Evolutionary conservation across 371 early-diverging fungal genomes (phyloP).

Genomic region (Mortierella sp.): DNA sequence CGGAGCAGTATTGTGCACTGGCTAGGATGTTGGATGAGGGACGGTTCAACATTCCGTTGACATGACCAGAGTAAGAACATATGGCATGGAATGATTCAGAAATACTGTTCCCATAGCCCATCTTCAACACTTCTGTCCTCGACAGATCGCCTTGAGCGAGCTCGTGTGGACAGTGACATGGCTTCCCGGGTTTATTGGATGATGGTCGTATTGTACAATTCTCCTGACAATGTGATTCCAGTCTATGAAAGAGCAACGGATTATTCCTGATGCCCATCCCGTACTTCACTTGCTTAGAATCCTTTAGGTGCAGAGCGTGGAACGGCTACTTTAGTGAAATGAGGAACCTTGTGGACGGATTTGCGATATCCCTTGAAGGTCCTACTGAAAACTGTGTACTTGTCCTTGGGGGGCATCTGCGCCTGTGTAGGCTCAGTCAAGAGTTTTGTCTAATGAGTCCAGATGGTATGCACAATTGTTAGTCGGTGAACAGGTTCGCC

Average conservation of each 20-base stretch:
- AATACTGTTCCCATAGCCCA: too few relatives aligned
- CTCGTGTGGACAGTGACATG: too few relatives aligned
- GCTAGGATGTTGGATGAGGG: conserved; percentile 32
- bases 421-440: conserved; percentile 81
- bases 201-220: not conserved
- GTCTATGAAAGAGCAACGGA: too few relatives aligned
- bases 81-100: not conserved
- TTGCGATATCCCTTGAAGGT: conserved; percentile 86
- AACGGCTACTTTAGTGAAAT: conserved; percentile 91
- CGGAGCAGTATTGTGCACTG: conserved; percentile 42
- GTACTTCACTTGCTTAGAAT: too few relatives aligned
- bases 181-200: too few relatives aligned
- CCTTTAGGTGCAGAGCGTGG: conserved; percentile 84
- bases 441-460: conserved; percentile 66
- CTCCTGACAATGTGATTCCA: too few relatives aligned
- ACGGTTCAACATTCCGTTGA: conserved; percentile 45
- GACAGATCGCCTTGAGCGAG: too few relatives aligned
- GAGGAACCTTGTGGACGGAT: conserved; percentile 95
- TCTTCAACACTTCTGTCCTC: too few relatives aligned
- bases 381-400: conserved; percentile 93
- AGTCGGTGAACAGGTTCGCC: not conserved
- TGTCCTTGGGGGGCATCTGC: conserved; percentile 90
- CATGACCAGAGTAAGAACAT: conserved; percentile 3
- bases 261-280: too few relatives aligned
- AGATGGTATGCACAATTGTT: not conserved